Conservation (phyloP, 805 yeast genomes). For the Hanseniaspora meyeri region DNA sequence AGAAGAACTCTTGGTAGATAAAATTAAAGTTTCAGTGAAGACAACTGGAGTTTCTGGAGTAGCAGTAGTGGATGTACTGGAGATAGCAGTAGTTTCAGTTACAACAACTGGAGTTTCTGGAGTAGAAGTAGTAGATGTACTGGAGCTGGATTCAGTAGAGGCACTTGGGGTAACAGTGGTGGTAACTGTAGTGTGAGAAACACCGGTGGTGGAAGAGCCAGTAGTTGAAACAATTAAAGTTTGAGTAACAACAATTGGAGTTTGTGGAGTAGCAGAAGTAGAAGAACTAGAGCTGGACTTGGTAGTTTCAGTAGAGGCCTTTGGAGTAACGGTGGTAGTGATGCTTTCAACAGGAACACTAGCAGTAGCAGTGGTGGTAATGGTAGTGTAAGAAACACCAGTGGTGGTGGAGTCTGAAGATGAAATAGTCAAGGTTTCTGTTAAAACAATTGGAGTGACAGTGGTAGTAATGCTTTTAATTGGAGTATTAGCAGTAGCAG, state of each 20-base stretch:
- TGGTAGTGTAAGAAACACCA: constrained; percentile 13
- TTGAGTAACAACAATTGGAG: constrained; percentile 4
- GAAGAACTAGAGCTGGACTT: constrained; percentile 15
- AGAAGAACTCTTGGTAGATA: constrained; percentile 12
- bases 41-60: background rate
- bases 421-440: constrained; percentile 6
- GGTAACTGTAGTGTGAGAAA: constrained; percentile 14
- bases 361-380: constrained; percentile 11
- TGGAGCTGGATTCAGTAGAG: constrained; percentile 6
- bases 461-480: background rate
- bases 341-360: constrained; percentile 11
- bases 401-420: constrained; percentile 11
- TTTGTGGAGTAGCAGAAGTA: constrained; percentile 8
- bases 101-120: background rate
- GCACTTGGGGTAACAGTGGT: constrained; percentile 10
- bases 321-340: constrained; percentile 15
- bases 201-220: constrained; percentile 12
- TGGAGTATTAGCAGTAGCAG: background rate
- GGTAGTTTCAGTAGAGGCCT: background rate
- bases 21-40: constrained; percentile 8
- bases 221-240: constrained; percentile 11
- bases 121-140: constrained; percentile 14
- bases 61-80: constrained; percentile 16
- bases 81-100: constrained; percentile 4
- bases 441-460: background rate